Base-by-base conservation (phyloP, 768 basidiomycete genomes). In the Hemileccinum rubropunctum region DNA sequence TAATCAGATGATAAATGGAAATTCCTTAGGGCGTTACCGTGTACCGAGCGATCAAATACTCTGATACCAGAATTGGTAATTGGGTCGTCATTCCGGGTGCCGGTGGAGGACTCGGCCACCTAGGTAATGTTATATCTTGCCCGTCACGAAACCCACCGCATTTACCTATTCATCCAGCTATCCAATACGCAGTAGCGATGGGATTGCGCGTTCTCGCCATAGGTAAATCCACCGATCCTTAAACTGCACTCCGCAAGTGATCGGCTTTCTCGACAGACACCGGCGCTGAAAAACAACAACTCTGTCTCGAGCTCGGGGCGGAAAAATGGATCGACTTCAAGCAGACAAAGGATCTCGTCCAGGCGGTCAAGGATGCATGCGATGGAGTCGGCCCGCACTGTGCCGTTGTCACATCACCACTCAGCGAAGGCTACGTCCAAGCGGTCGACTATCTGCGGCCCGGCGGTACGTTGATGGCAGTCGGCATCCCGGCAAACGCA, bases 301-400 rank as follows among this genome's bases (percentile, higher is more conserved):
- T 90, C 3, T 79, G 77, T 63, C 53, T 71, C 50, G 64, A 73
- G 10, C 80, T 90, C 42, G 88, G 90, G 23, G 86, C 85, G 0
- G 86, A 90, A 58, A 76, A 76, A 52, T 85, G 83, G 81, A 76
- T 95, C 52, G 93, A 95, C 69, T 95, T 88, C 72, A 79, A 74
- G 48, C 71, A 80, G 60, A 76, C 75, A 10, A 78, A 82, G 58
- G 79, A 91, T 57, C 71, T 91, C 45, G 81, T 86, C 42, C 70
- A 64, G 20, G 84, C 83, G 13, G 79, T 94, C 59, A 77, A 78
- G 63, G 76, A 70, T 4, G 76, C 79, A 0, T 83, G 84, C 0
- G 82, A 68, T 26, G 91, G 89, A 8, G 61, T 69, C 6, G 92
- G 92, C 18, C 82, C 92, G 1, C 90, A 94, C 64, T 76, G 81